Base-by-base conservation (phyloP, 179 eudicot species). In the Beta macrorhiza region DNA sequence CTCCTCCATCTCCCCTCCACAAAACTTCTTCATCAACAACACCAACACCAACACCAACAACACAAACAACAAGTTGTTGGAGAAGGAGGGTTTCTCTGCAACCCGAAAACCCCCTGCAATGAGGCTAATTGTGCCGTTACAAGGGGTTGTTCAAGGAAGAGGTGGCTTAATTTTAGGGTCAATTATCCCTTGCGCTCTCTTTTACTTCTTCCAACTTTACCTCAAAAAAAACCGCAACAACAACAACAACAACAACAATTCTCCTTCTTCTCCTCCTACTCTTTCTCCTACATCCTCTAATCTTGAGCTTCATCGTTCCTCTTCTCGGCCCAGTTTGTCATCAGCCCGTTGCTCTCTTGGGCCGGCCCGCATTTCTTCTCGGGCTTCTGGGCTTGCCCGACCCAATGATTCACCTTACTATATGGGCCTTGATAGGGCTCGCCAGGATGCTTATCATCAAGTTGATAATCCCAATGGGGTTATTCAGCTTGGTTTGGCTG, bases 151-250 rank as follows among this genome's bases (percentile, higher is more conserved):
- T 59, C 97, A 93, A 55, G 98, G 97, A 37, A 77, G 93, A 14
- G 98, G 98, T 22, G 97, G 98, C 45, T 79, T 92, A 10, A 80
- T 93, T 47, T 71, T 93, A 5, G 98, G 98, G 12, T 92, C 98
- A 11, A 70, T 92, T 8, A 92, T 95, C 82, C 97, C 98, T 11
- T 95, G 98, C 73, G 95, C 97, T 37, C 91, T 95, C 45, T 90
- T 93, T 89, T 95, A 92, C 86, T 95, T 93, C 86, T 91, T 91
- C 78, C 98, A 95, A 19, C 89, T 93, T 55, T 91, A 93, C 89
- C 90, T 90, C 79, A 93, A 92, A 72, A 90, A 90, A 20, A 85
- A 79, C 85, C 91, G 92, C 81, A 53, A 44, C 80, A 20, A 25
- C 82, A 20, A 78, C 10, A 51, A 47, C 16, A 77, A 74, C 5